Evolutionary conservation across 2,329 filamentous ascomycete species (phyloP).

Genomic region (Acarospora socialis): DNA sequence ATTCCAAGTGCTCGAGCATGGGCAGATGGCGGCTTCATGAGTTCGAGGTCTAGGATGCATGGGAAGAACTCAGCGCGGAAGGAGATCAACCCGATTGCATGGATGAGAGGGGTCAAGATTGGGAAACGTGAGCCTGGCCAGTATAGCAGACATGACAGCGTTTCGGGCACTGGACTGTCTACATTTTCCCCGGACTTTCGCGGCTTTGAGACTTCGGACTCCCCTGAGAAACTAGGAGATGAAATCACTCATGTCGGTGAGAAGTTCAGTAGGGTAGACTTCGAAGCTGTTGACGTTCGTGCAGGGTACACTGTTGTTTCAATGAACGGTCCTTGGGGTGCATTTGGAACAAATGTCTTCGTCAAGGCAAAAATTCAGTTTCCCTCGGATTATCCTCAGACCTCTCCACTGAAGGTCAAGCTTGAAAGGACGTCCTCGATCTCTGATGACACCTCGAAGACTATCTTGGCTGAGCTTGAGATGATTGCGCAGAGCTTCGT

Average conservation of each 20-base stretch:
- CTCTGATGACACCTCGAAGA: constrained; percentile 34
- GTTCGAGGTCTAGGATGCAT: constrained; percentile 33
- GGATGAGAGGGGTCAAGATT: constrained; percentile 54
- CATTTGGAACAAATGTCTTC: constrained; percentile 37
- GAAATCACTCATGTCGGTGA: constrained; percentile 48
- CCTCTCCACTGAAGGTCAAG: constrained; percentile 35
- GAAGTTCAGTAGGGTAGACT: constrained; percentile 45
- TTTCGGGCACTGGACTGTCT: constrained; percentile 7
- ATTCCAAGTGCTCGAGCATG: constrained; percentile 37
- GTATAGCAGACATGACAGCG: constrained; percentile 11
- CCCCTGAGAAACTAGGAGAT: constrained; percentile 40
- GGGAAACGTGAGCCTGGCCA: constrained; percentile 25
- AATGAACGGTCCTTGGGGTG: constrained; percentile 46
- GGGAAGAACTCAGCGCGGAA: constrained; percentile 32
- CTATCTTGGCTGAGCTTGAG: constrained; percentile 37
- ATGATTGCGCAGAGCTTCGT: constrained; percentile 42
- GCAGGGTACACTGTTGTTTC: constrained; percentile 24
- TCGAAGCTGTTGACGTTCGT: constrained; percentile 27
- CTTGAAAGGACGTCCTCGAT: constrained; percentile 45
- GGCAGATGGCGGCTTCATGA: constrained; percentile 32
- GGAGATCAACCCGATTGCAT: constrained; percentile 44
- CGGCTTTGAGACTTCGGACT: constrained; percentile 17
- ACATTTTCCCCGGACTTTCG: too few relatives aligned
- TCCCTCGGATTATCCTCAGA: constrained; percentile 40
- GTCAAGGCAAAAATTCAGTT: constrained; percentile 45